Evolutionary conservation across 2,329 filamentous ascomycete genomes (phyloP), one percentile per base, ranked within the genome.

Genomic region (Gaeumannomyces sp.): DNA sequence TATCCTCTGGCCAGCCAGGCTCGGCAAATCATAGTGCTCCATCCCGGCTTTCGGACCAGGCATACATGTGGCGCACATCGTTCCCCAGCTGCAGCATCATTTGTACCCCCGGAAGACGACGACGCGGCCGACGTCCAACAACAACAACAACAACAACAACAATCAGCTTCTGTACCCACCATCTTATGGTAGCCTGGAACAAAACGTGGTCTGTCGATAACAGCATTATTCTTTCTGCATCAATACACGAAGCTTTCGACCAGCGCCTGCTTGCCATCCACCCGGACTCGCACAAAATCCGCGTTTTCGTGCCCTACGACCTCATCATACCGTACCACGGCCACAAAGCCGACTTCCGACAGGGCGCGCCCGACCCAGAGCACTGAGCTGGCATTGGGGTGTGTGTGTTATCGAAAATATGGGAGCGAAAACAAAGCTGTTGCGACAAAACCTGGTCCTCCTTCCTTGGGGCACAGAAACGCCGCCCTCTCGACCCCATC

Each of bases 261-360:
- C 27, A 28, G 27, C 58, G 58, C 58, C 31, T 59, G 14, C 58
- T 59, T 14, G 28, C 58, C 58, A 59, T 59, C 58, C 58, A 59
- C 31, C 58, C 58, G 14, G 58, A 33, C 31, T 29, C 58, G 14
- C 58, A 59, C 27, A 28, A 31, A 28, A 59, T 59, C 28, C 58
- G 58, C 58, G 31, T 29, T 29, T 59, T 59, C 31, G 58, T 27
- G 1, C 58, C 58, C 14, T 59, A 59, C 28, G 27, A 59, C 13
- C 27, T 59, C 58, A 28, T 59, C 58, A 31, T 22, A 22, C 58
- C 58, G 58, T 59, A 59, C 58, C 58, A 59, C 27, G 58, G 58
- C 27, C 28, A 59, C 14, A 31, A 19, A 19, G 58, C 58, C 58
- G 7, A 31, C 27, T 59, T 59, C 28, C 8, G 16, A 57, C 22